Conservation (phyloP, 2,329 filamentous ascomycete species). For the Fusarium sp. region DNA sequence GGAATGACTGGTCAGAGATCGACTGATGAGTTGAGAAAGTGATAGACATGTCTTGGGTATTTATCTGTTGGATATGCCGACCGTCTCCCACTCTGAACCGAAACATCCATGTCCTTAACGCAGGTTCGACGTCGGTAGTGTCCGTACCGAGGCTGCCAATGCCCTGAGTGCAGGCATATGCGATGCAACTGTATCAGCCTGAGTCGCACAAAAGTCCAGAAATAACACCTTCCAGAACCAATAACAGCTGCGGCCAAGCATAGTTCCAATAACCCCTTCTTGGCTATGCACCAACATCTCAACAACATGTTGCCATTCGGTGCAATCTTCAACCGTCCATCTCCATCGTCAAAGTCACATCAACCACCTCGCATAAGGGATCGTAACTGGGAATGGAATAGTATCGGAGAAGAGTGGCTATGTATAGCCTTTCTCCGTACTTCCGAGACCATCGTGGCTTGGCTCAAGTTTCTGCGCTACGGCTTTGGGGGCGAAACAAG, state of each 20-base stretch:
- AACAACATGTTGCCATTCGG: not conserved
- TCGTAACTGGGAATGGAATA: slow-evolving; percentile 1
- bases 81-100: not conserved
- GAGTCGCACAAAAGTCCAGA: not conserved
- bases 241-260: not conserved
- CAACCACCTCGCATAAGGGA: not conserved
- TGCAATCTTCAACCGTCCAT: slow-evolving; percentile 3
- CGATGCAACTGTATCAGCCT: not conserved
- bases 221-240: slow-evolving; percentile 7
- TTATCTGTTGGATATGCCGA: slow-evolving; percentile 2
- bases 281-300: not conserved
- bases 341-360: not conserved
- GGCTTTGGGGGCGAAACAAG: not conserved
- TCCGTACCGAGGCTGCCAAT: not conserved
- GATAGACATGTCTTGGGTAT: slow-evolving; percentile 3
- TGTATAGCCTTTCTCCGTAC: not conserved
- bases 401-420: slow-evolving; percentile 12
- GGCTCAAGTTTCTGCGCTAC: not conserved
- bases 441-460: not conserved
- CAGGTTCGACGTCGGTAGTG: not conserved
- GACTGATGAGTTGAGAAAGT: not conserved
- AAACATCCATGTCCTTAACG: not conserved
- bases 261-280: not conserved
- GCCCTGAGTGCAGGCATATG: not conserved
- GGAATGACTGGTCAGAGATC: slow-evolving; percentile 13